These are phyloP conservation scores for Pascua sp. DNA, from an alignment of 1,284 basidiomycete species.

Conservation along the genomic window DNA sequence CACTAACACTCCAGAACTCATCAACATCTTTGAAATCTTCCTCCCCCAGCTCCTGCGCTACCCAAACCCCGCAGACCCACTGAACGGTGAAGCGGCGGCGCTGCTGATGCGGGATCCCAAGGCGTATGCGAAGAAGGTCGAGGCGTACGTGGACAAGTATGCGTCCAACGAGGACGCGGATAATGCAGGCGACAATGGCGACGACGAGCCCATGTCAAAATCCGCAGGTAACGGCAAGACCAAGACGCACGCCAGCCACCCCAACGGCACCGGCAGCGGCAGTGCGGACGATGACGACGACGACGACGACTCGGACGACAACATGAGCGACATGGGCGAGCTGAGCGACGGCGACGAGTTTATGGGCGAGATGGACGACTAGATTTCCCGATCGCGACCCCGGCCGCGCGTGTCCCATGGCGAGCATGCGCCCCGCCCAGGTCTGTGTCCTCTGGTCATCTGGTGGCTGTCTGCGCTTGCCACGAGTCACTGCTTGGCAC, in stretches of 20 bases:
- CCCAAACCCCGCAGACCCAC: conserved; percentile 94
- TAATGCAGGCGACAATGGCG: conserved; percentile 44
- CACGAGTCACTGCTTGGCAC: no score
- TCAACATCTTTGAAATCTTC: conserved; percentile 99
- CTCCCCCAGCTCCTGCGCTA: conserved; percentile 94
- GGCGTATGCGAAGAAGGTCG: conserved; percentile 87
- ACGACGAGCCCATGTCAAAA: conserved; percentile 35
- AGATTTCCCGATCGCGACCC: conserved; percentile 1
- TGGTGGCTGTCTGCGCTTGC: no score
- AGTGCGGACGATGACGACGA: conserved; percentile 64
- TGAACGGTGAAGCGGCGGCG: conserved; percentile 96
- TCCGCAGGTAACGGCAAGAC: conserved; percentile 7
- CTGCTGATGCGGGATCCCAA: conserved; percentile 95
- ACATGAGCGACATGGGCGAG: conserved; percentile 89
- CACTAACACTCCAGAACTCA: conserved; percentile 68
- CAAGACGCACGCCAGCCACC: neutral
- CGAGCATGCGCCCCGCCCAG: no score
- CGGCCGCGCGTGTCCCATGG: no score
- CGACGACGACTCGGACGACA: conserved; percentile 62
- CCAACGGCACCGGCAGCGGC: conserved; percentile 17
- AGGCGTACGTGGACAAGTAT: conserved; percentile 55
- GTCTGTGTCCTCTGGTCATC: no score
- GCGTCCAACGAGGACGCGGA: conserved; percentile 51
- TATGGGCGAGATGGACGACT: conserved; percentile 39
- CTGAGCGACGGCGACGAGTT: conserved; percentile 69